These are phyloP conservation scores for Aspergillus ibericus DNA, from an alignment of 2,329 filamentous ascomycete genomes.

Conservation along the genomic window DNA sequence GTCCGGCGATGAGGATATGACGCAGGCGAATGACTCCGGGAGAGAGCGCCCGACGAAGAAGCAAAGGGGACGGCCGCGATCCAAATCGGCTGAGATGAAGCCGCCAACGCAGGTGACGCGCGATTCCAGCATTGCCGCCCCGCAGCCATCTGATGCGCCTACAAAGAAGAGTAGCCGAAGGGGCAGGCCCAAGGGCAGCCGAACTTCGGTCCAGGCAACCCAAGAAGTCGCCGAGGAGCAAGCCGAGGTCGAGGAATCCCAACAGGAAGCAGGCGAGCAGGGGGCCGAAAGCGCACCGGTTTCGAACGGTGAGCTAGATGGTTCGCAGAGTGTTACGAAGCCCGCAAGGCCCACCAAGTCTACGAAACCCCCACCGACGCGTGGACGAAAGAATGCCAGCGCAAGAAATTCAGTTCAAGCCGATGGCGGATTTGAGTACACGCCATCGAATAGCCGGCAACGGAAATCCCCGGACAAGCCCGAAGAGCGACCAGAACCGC, in stretches of 20 bases:
- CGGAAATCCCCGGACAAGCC: constrained; percentile 20
- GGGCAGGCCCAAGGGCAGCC: constrained; percentile 35
- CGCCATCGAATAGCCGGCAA: constrained; percentile 32
- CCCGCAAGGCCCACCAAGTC: constrained; percentile 20
- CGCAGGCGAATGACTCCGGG: constrained; percentile 33
- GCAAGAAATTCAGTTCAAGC: constrained; percentile 30
- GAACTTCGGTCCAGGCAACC: constrained; percentile 26
- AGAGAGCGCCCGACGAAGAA: constrained; percentile 40
- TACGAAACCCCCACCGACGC: constrained; percentile 21
- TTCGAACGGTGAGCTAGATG: constrained; percentile 30
- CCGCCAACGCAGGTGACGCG: constrained; percentile 30
- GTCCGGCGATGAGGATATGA: constrained; percentile 47
- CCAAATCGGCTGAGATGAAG: constrained; percentile 45
- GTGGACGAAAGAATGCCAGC: constrained; percentile 28
- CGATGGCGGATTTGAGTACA: constrained; percentile 46
- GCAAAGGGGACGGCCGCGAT: constrained; percentile 38
- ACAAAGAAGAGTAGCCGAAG: constrained; percentile 25
- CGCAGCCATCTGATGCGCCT: constrained; percentile 21
- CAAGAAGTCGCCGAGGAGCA: constrained; percentile 42
- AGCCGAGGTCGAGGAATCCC: constrained; percentile 40
- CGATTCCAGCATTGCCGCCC: constrained; percentile 22
- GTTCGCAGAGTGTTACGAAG: constrained; percentile 18
- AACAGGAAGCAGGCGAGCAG: constrained; percentile 31
- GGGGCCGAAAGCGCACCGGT: constrained; percentile 20
- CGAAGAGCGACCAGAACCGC: constrained; percentile 21